Percentiles rank a stretch among this genome's conserved stretches.
Conservation (phyloP, 2,329 filamentous ascomycete genomes). For the Colletotrichum musae region DNA sequence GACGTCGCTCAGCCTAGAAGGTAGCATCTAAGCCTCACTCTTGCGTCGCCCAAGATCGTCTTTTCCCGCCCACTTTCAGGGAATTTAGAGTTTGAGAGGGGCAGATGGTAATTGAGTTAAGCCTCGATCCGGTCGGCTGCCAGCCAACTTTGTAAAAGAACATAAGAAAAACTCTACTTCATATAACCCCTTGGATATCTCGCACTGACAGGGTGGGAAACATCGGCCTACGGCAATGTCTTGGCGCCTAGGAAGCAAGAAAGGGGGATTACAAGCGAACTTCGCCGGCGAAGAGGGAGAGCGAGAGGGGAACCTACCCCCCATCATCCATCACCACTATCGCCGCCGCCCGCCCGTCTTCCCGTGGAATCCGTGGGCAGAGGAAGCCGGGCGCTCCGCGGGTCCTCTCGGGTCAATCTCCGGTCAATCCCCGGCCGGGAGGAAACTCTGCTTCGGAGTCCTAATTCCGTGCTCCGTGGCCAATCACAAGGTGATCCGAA, state of each 20-base stretch:
- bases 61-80: background rate
- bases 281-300: too few relatives aligned
- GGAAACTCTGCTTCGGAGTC: background rate
- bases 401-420: slow-evolving; percentile 8
- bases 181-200: too few relatives aligned
- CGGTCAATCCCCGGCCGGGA: slow-evolving; percentile 18
- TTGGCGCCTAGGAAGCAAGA: slow-evolving; percentile 15
- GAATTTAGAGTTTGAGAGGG: slow-evolving; percentile 8
- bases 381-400: slow-evolving; percentile 18
- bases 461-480: background rate
- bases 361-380: slow-evolving; percentile 28
- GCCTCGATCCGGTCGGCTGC: slow-evolving; percentile 4
- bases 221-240: slow-evolving; percentile 18
- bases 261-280: background rate
- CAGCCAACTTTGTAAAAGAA: too few relatives aligned
- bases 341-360: too few relatives aligned
- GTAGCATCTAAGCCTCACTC: slow-evolving; percentile 33
- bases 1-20: slow-evolving; percentile 19
- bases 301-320: too few relatives aligned
- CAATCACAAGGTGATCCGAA: slow-evolving; percentile 23
- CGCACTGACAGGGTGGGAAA: background rate
- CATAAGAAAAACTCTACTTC: too few relatives aligned
- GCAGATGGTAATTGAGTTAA: slow-evolving; percentile 1
- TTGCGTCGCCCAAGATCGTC: slow-evolving; percentile 27
- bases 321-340: background rate